These are phyloP conservation scores for Mycena epipterygia DNA, from an alignment of 768 basidiomycete genomes.

Conservation along the genomic window DNA sequence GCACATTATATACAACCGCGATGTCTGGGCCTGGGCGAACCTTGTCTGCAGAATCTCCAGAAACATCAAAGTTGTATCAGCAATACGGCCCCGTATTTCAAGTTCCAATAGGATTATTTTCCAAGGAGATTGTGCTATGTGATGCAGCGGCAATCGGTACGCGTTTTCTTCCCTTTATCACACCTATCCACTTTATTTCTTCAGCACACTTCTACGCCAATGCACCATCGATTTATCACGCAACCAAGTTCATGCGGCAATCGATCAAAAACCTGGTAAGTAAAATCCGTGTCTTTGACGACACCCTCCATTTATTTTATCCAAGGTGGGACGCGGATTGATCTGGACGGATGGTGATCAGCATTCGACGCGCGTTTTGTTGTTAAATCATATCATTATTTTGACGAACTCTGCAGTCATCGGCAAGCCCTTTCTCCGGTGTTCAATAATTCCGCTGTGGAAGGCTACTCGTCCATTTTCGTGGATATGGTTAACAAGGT, in stretches of 20 bases:
- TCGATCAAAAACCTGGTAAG: conserved; percentile 19
- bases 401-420: neutral
- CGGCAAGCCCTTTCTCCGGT: conserved; percentile 32
- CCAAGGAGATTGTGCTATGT: conserved; percentile 22
- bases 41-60: neutral
- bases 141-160: conserved; percentile 31
- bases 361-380: conserved; percentile 12
- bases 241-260: neutral
- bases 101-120: conserved; percentile 3
- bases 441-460: conserved; percentile 18
- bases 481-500: conserved; percentile 22
- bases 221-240: conserved; percentile 25
- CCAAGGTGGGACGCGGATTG: conserved; percentile 22
- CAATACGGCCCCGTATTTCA: conserved; percentile 29
- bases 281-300: neutral
- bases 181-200: neutral
- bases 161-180: too few species aligned
- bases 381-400: neutral
- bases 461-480: conserved; percentile 16
- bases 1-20: conserved; percentile 14
- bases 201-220: conserved; percentile 34
- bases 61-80: neutral
- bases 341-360: conserved; percentile 24
- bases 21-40: conserved; percentile 9
- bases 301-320: neutral